Evolutionary conservation across 1,284 basidiomycete species (phyloP).

Genomic region (Microbotryum intermedium): DNA sequence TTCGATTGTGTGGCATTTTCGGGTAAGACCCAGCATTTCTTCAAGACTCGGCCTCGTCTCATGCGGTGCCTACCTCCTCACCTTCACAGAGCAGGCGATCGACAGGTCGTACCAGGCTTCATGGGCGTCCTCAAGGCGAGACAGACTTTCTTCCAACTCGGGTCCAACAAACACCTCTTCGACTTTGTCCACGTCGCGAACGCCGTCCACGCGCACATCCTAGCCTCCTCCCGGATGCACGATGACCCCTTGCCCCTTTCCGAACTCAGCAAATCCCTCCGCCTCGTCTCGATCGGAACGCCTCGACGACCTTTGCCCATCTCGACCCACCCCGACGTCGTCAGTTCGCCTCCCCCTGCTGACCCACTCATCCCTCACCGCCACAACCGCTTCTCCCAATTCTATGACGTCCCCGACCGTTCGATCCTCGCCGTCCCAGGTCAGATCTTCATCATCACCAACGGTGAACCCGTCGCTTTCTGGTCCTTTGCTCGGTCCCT

Average conservation of each 20-base stretch:
- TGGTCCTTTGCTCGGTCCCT: conserved; percentile 85
- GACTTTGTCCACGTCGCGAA: conserved; percentile 98
- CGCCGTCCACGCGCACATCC: conserved; percentile 85
- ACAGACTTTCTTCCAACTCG: conserved; percentile 91
- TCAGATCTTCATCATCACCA: conserved; percentile 93
- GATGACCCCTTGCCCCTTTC: conserved; percentile 37
- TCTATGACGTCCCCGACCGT: conserved; percentile 32
- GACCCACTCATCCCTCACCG: conserved; percentile 51
- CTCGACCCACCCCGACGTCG: conserved; percentile 9
- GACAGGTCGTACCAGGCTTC: conserved; percentile 74
- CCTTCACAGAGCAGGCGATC: conserved; percentile 67
- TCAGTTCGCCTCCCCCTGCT: conserved; percentile 31
- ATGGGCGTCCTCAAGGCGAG: conserved; percentile 68
- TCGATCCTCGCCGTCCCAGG: conserved; percentile 50
- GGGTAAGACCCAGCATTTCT: conserved; percentile 50
- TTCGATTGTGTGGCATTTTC: conserved; percentile 90
- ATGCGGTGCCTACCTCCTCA: background rate
- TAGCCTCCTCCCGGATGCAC: conserved; percentile 78
- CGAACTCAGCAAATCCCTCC: conserved; percentile 53
- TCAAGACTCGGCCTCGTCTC: background rate
- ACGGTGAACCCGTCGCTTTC: conserved; percentile 90
- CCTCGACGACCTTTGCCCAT: conserved; percentile 25
- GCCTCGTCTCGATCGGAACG: conserved; percentile 44
- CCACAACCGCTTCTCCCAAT: conserved; percentile 46
- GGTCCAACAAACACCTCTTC: conserved; percentile 84